Conservation (phyloP, 129 eudicot species). For the Chrysanthemum lavandulifolium region DNA sequence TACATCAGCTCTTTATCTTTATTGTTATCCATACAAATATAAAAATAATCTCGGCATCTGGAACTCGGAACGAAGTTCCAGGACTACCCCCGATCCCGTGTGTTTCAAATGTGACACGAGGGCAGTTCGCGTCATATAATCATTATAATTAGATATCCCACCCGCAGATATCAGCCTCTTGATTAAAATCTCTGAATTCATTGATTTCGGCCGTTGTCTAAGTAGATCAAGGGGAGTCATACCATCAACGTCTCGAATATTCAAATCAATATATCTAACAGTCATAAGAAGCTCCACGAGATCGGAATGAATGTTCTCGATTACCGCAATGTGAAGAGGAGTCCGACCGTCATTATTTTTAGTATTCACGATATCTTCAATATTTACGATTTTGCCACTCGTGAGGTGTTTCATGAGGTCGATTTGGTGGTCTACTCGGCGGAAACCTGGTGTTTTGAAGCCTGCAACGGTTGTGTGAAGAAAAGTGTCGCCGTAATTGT, state of each 20-base stretch:
- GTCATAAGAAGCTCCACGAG: slow-evolving; percentile 71
- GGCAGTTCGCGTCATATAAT: slow-evolving; percentile 50
- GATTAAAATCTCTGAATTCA: slow-evolving; percentile 66
- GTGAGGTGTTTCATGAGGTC: slow-evolving; percentile 65
- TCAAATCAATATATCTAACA: slow-evolving; percentile 51
- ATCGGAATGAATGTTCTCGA: slow-evolving; percentile 63
- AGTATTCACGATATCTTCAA: slow-evolving; percentile 51
- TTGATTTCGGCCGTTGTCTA: slow-evolving; percentile 57
- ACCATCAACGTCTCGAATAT: slow-evolving; percentile 54
- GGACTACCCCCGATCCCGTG: slow-evolving; percentile 81
- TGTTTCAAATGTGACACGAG: slow-evolving; percentile 53
- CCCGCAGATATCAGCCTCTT: slow-evolving; percentile 66
- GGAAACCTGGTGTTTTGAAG: slow-evolving; percentile 67
- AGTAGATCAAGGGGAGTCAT: slow-evolving; percentile 86
- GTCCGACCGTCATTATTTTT: slow-evolving; percentile 79
- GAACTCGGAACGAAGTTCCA: slow-evolving; percentile 70
- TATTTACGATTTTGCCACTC: slow-evolving; percentile 34
- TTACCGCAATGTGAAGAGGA: slow-evolving; percentile 80
- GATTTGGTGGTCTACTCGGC: slow-evolving; percentile 69
- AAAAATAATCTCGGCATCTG: slow-evolving; percentile 63
- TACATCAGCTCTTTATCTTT: slow-evolving; percentile 35
- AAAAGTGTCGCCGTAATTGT: slow-evolving; percentile 74
- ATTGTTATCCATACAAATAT: slow-evolving; percentile 38
- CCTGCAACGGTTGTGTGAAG: slow-evolving; percentile 87
- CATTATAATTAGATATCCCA: slow-evolving; percentile 53